Base-by-base conservation (phyloP, 2,329 filamentous ascomycete genomes). In the Ascochyta viciae-villosae region DNA sequence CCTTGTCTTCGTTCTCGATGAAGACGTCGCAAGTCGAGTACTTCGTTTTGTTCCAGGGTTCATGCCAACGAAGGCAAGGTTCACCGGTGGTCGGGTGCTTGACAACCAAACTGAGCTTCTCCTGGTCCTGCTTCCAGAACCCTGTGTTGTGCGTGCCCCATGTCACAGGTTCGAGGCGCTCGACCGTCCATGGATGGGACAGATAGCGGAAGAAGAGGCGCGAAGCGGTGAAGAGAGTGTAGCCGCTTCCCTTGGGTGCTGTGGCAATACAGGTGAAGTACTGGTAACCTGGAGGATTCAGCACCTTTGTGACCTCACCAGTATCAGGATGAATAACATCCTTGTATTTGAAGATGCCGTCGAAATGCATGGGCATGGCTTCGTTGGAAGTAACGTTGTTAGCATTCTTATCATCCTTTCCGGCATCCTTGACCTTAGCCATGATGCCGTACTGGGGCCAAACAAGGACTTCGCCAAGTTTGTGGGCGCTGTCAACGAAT, bases 391-490 rank as follows among this genome's bases (percentile, higher is more conserved):
- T 74, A 3, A 85, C 81, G 37, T 84, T 85, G 58, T 85, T 85
- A 19, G 80, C 68, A 0, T 79, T 77, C 10, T 75, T 70, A 0
- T 77, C 76, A 6, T 81, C 74, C 1, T 70, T 78, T 52, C 82
- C 83, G 10, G 82, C 82, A 50, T 87, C 84, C 61, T 87, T 85
- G 0, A 87, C 85, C 50, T 85, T 83, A 3, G 85, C 85, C 15
- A 88, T 76, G 66, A 86, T 84, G 0, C 82, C 84, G 48, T 84
- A 85, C 52, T 48, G 43, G 2, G 80, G 83, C 83, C 82, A 85
- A 0, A 80, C 77, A 7, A 79, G 63, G 0, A 82, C 79, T 1
- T 69, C 72, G 24, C 83, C 83, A 4, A 85, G 75, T 9, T 82
- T 77, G 6, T 77, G 60, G 0, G 78, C 78, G 53, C 82, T 82